phyloP scores from a whole-genome alignment of 2,329 filamentous ascomycete genomes.

The Helotiales sp. region DNA sequence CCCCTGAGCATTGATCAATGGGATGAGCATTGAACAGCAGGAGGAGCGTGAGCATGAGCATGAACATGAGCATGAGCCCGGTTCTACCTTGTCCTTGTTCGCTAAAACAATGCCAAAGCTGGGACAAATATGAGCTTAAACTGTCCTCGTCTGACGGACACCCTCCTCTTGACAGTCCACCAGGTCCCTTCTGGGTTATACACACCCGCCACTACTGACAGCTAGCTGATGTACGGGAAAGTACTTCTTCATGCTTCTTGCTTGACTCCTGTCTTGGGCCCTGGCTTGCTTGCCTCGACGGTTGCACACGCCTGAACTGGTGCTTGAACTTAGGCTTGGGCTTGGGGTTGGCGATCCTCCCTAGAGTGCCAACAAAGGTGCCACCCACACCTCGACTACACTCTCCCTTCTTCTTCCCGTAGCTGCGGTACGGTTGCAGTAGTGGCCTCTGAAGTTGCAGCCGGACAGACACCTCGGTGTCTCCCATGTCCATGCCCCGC shows the following conservation, averaged over 20 bases:
- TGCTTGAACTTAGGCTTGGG: constrained; percentile 24
- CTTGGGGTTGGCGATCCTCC: constrained; percentile 28
- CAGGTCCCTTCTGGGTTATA: constrained; percentile 4
- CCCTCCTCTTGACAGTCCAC: neutral
- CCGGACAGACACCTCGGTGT: constrained; percentile 18
- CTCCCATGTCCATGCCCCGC: neutral
- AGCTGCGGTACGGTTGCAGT: constrained; percentile 6
- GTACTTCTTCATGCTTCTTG: constrained; percentile 9
- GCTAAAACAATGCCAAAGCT: constrained; percentile 12
- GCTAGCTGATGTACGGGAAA: neutral
- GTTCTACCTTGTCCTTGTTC: neutral
- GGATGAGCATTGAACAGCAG: constrained; percentile 6
- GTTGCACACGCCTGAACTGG: constrained; percentile 24
- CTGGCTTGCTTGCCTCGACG: constrained; percentile 2
- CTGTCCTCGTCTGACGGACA: constrained; percentile 1
- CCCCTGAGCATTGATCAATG: neutral
- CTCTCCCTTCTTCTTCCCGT: constrained; percentile 5
- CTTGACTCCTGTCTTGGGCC: constrained; percentile 6
- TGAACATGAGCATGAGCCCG: constrained; percentile 10
- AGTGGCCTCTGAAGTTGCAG: constrained; percentile 9
- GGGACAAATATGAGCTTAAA: constrained; percentile 13
- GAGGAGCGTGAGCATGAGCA: constrained; percentile 13
- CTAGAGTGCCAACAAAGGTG: constrained; percentile 13
- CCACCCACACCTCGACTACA: constrained; percentile 16
- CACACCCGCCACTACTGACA: constrained; percentile 9